Percentiles rank a stretch among this genome's conserved stretches.
phyloP scores from a whole-genome alignment of 164 flowering plant genomes.

The Brasenia schreberi region DNA sequence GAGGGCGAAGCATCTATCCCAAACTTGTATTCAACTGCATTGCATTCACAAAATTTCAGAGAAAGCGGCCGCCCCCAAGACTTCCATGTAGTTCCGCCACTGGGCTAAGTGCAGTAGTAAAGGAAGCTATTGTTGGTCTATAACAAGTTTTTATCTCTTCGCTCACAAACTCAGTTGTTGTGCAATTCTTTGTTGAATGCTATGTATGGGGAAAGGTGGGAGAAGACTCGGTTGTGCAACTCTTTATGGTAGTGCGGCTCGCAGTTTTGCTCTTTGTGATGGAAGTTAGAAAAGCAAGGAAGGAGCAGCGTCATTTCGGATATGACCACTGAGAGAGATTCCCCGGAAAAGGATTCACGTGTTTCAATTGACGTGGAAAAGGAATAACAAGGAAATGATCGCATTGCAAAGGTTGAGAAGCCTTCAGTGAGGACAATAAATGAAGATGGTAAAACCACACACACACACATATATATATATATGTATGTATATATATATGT shows the following conservation, averaged over 20 bases:
- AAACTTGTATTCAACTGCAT: no score
- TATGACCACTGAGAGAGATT: background rate
- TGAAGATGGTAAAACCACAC: slow-evolving; percentile 54
- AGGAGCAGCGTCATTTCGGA: no score
- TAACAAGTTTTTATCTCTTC: slow-evolving; percentile 60
- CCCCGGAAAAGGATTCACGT: no score
- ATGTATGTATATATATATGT: no score
- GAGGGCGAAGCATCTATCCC: no score
- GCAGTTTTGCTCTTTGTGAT: slow-evolving; percentile 38
- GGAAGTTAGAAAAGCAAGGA: slow-evolving; percentile 31
- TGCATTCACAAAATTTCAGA: no score
- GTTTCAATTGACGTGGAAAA: no score
- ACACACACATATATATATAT: no score
- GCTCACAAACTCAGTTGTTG: slow-evolving; percentile 47
- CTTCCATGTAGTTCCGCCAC: no score
- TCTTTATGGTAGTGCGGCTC: slow-evolving; percentile 46
- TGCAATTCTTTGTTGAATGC: slow-evolving; percentile 56
- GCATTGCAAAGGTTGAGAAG: slow-evolving; percentile 1
- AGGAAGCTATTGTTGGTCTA: slow-evolving; percentile 53
- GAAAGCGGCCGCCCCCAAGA: no score
- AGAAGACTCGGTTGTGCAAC: slow-evolving; percentile 53
- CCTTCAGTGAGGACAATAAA: slow-evolving; percentile 29
- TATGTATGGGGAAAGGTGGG: slow-evolving; percentile 54
- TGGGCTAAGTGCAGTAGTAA: slow-evolving; percentile 45
- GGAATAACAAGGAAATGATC: no score